Conservation (phyloP, 306 rosid species). For the Sesbania bispinosa region DNA sequence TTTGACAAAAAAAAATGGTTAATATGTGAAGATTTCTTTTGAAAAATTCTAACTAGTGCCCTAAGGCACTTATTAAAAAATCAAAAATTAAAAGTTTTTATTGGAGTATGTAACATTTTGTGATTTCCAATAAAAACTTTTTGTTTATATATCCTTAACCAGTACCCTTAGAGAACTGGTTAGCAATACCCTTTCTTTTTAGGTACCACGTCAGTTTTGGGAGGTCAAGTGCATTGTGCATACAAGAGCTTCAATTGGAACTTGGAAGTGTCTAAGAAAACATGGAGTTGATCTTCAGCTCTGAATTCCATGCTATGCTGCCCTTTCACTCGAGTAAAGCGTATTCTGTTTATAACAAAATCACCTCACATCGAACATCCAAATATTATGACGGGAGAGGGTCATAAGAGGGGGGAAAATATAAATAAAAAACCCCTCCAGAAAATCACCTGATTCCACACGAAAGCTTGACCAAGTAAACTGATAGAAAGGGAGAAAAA, state of each 20-base stretch:
- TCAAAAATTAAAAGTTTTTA: too few relatives aligned
- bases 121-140: too few relatives aligned
- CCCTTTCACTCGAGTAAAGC: constrained; percentile 8
- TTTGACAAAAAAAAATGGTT: too few relatives aligned
- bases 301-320: background rate
- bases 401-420: background rate
- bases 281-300: background rate
- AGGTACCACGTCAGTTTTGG: too few relatives aligned
- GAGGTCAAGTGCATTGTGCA: too few relatives aligned
- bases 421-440: background rate
- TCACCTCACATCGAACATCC: constrained; percentile 28
- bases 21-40: background rate
- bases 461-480: constrained; percentile 19
- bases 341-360: constrained; percentile 6
- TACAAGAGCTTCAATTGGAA: too few relatives aligned
- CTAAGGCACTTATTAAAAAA: too few relatives aligned
- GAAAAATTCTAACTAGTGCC: too few relatives aligned
- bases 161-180: too few relatives aligned
- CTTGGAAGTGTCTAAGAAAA: background rate
- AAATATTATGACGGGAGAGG: background rate
- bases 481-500: constrained; percentile 10
- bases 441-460: background rate
- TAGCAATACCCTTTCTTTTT: too few relatives aligned
- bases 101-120: too few relatives aligned
- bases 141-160: too few relatives aligned